These are phyloP conservation scores for Apiospora koreana DNA, from an alignment of 2,329 filamentous ascomycete genomes.

Conservation along the genomic window DNA sequence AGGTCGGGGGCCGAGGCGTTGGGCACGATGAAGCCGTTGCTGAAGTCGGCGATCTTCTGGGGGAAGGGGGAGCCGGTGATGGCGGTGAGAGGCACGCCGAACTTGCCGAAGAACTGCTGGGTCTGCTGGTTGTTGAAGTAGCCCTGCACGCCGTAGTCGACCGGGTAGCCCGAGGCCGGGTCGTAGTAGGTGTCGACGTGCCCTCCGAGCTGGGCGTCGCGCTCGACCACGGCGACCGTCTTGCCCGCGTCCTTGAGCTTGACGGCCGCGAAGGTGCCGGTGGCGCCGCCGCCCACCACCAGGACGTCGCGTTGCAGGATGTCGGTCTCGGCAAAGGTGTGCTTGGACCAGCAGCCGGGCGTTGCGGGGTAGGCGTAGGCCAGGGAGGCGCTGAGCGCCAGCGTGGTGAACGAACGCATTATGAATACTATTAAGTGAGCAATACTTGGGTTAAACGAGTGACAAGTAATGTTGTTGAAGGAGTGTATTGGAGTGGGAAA, in stretches of 20 bases:
- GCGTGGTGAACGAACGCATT: neutral
- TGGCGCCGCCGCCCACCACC: constrained; percentile 42
- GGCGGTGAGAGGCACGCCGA: constrained; percentile 36
- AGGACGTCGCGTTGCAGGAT: constrained; percentile 15
- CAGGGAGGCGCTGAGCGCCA: constrained; percentile 4
- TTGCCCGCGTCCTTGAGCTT: constrained; percentile 35
- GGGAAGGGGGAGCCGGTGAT: constrained; percentile 28
- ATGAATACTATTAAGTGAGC: neutral
- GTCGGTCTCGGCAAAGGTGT: neutral
- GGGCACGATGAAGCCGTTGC: constrained; percentile 32
- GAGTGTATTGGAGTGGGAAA: neutral
- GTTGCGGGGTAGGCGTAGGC: neutral
- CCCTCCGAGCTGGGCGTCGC: constrained; percentile 37
- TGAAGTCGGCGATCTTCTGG: constrained; percentile 37
- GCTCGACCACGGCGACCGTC: constrained; percentile 39
- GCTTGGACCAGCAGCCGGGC: constrained; percentile 4
- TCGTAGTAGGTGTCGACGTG: constrained; percentile 50
- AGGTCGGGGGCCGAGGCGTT: constrained; percentile 27
- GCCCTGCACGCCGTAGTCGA: constrained; percentile 39
- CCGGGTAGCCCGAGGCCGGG: constrained; percentile 35
- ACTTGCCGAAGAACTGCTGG: constrained; percentile 44
- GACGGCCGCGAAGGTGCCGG: constrained; percentile 40
- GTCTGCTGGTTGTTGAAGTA: constrained; percentile 41
- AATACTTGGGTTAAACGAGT: neutral
- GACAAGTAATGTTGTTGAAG: neutral